A percentile compares a stretch with the other conserved stretches of the same genome.
phyloP scores from a whole-genome alignment of 1,284 basidiomycete genomes.

The Coniophora puteana region DNA sequence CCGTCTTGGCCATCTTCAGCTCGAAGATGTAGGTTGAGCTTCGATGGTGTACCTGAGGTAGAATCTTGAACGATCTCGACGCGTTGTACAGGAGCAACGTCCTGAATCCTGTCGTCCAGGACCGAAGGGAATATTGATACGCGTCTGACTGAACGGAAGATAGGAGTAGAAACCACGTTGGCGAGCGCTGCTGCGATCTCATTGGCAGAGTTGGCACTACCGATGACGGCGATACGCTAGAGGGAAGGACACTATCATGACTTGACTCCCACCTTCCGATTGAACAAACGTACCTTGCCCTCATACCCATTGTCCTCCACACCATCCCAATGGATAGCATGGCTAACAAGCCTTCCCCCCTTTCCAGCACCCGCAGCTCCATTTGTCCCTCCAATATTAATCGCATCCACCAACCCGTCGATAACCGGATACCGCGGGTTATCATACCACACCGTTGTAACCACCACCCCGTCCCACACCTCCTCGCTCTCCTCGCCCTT shows the following conservation, averaged over 20 bases:
- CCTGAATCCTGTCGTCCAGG: constrained; percentile 35
- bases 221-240: constrained; percentile 41
- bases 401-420: constrained; percentile 29
- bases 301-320: constrained; percentile 31
- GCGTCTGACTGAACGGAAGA: constrained; percentile 41
- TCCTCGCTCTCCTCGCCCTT: constrained; percentile 24
- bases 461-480: constrained; percentile 42
- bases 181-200: constrained; percentile 43
- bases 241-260: neutral
- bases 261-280: neutral
- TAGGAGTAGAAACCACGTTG: constrained; percentile 30
- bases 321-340: constrained; percentile 35
- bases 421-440: constrained; percentile 38
- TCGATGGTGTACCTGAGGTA: constrained; percentile 11
- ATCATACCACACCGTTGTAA: constrained; percentile 43
- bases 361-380: constrained; percentile 24
- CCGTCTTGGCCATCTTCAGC: too few species aligned
- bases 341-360: constrained; percentile 29
- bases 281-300: neutral
- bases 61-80: constrained; percentile 30
- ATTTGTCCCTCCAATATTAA: too few species aligned
- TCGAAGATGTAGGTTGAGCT: constrained; percentile 31
- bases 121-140: constrained; percentile 38
- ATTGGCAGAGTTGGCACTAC: constrained; percentile 46
- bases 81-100: constrained; percentile 37